Conservation (phyloP, 331 rosid genomes). For the Acacia pycnantha region DNA sequence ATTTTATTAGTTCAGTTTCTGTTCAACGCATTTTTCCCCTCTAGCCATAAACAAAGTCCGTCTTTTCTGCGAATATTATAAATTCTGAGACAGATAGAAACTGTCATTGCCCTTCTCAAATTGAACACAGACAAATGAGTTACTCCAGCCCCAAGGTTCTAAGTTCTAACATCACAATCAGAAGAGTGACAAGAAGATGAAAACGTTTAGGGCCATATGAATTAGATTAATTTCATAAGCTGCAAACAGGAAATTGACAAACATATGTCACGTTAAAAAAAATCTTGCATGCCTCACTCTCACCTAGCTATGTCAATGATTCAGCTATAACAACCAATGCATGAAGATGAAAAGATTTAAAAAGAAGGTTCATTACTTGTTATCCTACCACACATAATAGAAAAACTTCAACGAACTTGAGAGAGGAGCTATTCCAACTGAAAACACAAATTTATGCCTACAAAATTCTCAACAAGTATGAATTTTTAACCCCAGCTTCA, state of each 20-base stretch:
- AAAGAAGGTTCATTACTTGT: too few relatives aligned
- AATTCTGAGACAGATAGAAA: neutral
- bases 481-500: neutral
- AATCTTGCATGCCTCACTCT: neutral
- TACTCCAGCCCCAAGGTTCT: neutral
- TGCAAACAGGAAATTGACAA: slow-evolving; percentile 2
- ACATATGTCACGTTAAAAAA: neutral
- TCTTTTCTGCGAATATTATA: neutral
- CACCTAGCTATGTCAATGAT: neutral
- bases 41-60: neutral
- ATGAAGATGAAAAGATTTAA: neutral
- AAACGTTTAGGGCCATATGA: neutral
- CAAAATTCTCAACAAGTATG: neutral
- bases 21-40: neutral
- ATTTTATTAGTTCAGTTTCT: neutral
- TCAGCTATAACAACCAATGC: neutral
- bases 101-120: neutral
- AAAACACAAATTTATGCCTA: neutral
- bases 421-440: neutral
- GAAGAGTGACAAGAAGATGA: neutral
- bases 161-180: neutral
- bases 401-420: neutral
- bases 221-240: slow-evolving; percentile 12
- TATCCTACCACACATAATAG: neutral
- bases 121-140: neutral